phyloP scores from a whole-genome alignment of 148 eudicot genomes.

The Fagopyrum tataricum region DNA sequence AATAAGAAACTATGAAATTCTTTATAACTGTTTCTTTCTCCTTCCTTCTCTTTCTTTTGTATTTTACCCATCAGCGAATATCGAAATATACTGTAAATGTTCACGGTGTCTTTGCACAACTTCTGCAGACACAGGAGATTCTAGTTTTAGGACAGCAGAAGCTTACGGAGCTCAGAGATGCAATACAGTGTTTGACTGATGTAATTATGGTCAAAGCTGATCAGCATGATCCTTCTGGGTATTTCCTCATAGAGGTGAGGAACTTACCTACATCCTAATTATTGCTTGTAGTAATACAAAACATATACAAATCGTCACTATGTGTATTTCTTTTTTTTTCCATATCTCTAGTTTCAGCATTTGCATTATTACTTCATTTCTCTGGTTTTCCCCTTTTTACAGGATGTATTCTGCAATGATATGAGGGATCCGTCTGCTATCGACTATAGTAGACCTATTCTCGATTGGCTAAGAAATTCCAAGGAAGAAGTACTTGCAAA shows the following conservation, averaged over 20 bases:
- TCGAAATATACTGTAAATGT: background rate
- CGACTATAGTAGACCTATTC: conserved; percentile 74
- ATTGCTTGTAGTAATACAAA: background rate
- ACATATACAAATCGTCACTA: background rate
- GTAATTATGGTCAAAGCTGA: conserved; percentile 62
- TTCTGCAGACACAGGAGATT: conserved; percentile 63
- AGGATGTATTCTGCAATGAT: conserved; percentile 85
- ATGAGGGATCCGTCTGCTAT: conserved; percentile 52
- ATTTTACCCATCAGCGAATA: background rate
- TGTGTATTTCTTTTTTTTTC: background rate
- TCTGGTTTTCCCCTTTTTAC: conserved; percentile 14
- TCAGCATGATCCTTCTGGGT: conserved; percentile 72
- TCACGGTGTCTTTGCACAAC: conserved; percentile 3
- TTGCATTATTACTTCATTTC: background rate
- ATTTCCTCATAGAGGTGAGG: conserved; percentile 71
- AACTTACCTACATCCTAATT: background rate
- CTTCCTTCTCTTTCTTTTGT: background rate
- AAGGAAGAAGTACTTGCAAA: conserved; percentile 63
- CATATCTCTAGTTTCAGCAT: background rate
- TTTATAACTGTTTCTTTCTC: background rate
- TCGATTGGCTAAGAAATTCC: conserved; percentile 67
- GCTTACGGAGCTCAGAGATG: conserved; percentile 74
- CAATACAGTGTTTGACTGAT: conserved; percentile 73
- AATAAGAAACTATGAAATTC: background rate
- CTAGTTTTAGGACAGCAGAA: conserved; percentile 71